These are phyloP conservation scores for Talaromyces rugulosus DNA, from an alignment of 2,329 filamentous ascomycete genomes.

Conservation along the genomic window DNA sequence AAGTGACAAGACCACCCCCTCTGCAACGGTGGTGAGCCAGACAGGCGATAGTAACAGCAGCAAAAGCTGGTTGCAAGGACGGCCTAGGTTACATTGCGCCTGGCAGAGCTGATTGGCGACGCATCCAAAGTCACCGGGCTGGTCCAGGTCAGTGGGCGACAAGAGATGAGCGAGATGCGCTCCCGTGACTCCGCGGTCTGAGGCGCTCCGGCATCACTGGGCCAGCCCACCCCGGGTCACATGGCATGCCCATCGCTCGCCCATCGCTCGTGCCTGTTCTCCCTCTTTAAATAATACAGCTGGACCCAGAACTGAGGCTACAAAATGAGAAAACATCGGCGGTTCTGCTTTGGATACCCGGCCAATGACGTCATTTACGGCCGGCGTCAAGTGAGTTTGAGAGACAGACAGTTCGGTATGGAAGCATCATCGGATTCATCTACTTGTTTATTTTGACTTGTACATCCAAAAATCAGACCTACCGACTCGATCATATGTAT, in stretches of 20 bases:
- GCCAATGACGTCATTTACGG: constrained; percentile 1
- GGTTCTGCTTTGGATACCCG: not conserved
- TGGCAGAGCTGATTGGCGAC: constrained; percentile 3
- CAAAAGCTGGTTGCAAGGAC: not conserved
- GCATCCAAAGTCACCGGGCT: constrained; percentile 6
- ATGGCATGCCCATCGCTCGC: not conserved
- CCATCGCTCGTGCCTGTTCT: not conserved
- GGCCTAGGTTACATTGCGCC: not conserved
- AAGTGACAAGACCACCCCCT: constrained; percentile 10
- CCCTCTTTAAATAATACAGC: not conserved
- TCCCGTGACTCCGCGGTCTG: constrained; percentile 10
- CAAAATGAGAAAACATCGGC: not conserved
- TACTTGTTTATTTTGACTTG: not conserved
- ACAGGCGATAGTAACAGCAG: not conserved
- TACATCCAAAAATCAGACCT: not conserved
- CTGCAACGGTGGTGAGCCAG: not conserved
- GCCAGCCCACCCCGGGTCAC: not conserved
- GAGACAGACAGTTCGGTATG: not conserved
- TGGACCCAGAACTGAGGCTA: not conserved
- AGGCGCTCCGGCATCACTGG: not conserved
- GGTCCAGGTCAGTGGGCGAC: constrained; percentile 5
- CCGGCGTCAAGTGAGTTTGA: not conserved
- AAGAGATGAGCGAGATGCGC: not conserved
- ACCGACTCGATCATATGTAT: not conserved
- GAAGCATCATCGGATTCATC: not conserved